phyloP scores from a whole-genome alignment of 345 rosid genomes.

The Bretschneidera sinensis region DNA sequence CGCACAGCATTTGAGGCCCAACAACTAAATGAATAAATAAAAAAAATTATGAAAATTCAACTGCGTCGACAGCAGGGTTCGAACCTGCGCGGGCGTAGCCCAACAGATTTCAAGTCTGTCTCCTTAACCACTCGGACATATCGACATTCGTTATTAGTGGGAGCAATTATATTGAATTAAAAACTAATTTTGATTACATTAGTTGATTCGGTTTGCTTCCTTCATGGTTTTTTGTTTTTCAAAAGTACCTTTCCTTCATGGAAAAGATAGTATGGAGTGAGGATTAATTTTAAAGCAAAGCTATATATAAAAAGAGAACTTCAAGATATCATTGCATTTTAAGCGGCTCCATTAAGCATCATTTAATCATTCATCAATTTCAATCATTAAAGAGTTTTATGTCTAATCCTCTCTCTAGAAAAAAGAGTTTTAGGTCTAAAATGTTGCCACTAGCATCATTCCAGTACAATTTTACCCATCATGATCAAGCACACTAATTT shows the following conservation, averaged over 20 bases:
- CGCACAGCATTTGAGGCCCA: too few relatives aligned
- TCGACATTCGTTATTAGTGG: conserved; percentile 35
- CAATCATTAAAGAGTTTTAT: neutral
- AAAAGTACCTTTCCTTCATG: conserved; percentile 18
- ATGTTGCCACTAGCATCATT: too few relatives aligned
- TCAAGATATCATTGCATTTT: conserved; percentile 21
- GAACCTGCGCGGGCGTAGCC: conserved; percentile 80
- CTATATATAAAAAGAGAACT: conserved; percentile 3
- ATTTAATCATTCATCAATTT: neutral
- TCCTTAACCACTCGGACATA: conserved; percentile 99
- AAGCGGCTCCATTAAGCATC: conserved; percentile 37
- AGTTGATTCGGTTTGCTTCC: too few relatives aligned
- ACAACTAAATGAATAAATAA: too few relatives aligned
- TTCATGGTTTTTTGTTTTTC: too few relatives aligned
- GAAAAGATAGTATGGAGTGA: conserved; percentile 22
- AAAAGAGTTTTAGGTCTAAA: too few relatives aligned
- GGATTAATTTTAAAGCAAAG: conserved; percentile 40
- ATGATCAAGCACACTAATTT: too few relatives aligned
- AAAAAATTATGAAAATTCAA: too few relatives aligned
- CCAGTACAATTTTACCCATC: too few relatives aligned
- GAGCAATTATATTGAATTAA: too few relatives aligned
- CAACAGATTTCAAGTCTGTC: conserved; percentile 95
- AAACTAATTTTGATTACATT: too few relatives aligned
- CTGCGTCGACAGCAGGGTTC: conserved; percentile 86
- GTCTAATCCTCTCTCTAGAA: neutral